These are phyloP conservation scores for Fomitopsis schrenkii DNA, from an alignment of 1,284 basidiomycete species.

Conservation along the genomic window DNA sequence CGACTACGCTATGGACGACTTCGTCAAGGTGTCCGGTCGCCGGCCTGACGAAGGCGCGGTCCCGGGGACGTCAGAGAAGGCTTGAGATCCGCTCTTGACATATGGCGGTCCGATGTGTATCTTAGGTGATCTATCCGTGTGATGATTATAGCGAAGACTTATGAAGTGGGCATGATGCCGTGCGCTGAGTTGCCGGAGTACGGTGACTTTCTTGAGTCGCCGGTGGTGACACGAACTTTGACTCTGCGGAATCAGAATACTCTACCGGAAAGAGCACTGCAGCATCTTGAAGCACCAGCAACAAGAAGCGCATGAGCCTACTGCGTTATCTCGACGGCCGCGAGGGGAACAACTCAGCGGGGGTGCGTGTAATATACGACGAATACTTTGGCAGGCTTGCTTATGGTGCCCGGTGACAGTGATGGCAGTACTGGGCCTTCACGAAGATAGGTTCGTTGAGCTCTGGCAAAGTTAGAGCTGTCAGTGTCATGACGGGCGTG, in stretches of 20 bases:
- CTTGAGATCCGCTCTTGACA: not conserved
- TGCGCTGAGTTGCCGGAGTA: not conserved
- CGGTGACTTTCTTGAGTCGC: not conserved
- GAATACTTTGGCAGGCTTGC: too few relatives aligned
- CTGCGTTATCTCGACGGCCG: not conserved
- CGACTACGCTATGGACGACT: constrained; percentile 42
- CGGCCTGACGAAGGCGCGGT: constrained; percentile 37
- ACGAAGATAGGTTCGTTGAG: not conserved
- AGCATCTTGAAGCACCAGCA: not conserved
- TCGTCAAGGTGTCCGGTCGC: constrained; percentile 43
- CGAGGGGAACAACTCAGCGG: too few relatives aligned
- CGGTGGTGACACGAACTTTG: not conserved
- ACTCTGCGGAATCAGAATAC: not conserved
- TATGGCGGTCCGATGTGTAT: not conserved
- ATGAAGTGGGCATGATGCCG: not conserved
- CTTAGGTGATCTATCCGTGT: not conserved
- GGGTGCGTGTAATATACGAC: too few relatives aligned
- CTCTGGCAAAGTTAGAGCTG: not conserved
- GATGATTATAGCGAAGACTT: not conserved
- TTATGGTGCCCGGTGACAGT: too few relatives aligned
- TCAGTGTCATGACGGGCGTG: not conserved
- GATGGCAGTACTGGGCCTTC: not conserved
- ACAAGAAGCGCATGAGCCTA: not conserved
- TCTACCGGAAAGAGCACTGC: not conserved
- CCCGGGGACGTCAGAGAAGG: constrained; percentile 10